Evolutionary conservation across 306 rosid species (phyloP).

Genomic region (Gillenia trifoliata): DNA sequence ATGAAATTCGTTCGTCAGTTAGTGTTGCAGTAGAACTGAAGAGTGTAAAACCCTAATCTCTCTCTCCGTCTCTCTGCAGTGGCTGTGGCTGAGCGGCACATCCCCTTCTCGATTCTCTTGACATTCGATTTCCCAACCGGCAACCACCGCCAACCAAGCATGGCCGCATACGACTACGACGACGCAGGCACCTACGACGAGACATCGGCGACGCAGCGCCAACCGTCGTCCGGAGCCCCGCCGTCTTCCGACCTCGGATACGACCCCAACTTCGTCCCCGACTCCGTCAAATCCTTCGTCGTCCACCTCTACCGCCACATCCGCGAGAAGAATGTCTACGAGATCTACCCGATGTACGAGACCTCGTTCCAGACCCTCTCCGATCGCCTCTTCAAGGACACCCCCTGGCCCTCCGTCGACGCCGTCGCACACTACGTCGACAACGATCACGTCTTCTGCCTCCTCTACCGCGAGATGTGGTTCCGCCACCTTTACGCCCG

Average conservation of each 20-base stretch:
- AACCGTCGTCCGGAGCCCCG: conserved; percentile 9
- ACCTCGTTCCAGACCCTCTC: conserved; percentile 78
- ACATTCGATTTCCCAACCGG: background rate
- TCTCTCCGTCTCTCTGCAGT: background rate
- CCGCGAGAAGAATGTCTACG: conserved; percentile 94
- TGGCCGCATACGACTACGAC: conserved; percentile 64
- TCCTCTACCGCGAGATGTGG: conserved; percentile 98
- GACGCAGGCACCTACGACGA: conserved; percentile 44
- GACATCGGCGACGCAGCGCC: conserved; percentile 32
- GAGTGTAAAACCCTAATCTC: conserved; percentile 18
- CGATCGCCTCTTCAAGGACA: conserved; percentile 85
- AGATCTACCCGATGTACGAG: conserved; percentile 95
- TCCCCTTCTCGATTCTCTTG: background rate
- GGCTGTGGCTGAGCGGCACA: background rate
- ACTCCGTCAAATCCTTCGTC: conserved; percentile 76
- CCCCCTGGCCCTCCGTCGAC: conserved; percentile 96
- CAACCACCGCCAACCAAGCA: conserved; percentile 12
- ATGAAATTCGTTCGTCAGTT: background rate
- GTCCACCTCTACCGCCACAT: conserved; percentile 91
- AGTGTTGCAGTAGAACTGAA: background rate
- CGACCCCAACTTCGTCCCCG: conserved; percentile 90
- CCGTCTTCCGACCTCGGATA: conserved; percentile 56
- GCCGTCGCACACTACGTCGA: conserved; percentile 81
- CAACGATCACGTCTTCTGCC: conserved; percentile 92
- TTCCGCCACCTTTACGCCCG: conserved; percentile 93